A percentile compares a stretch with the other conserved stretches of the same genome.
Evolutionary conservation across 495 filamentous ascomycete species (phyloP).

Genomic region (Saxophila tyrrhenica): DNA sequence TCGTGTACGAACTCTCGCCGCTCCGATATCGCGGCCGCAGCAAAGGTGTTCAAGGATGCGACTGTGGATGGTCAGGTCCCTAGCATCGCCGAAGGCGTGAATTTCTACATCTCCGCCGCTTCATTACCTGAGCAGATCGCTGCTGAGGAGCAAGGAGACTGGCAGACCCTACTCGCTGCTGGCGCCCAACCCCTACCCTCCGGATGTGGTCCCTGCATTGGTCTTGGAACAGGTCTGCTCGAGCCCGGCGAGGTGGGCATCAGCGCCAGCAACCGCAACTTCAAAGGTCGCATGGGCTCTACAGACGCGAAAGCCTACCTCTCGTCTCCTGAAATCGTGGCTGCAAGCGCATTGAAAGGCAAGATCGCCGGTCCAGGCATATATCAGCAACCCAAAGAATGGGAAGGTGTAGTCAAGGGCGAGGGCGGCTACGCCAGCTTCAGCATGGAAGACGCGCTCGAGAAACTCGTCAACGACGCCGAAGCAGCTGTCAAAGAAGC

Average conservation of each 20-base stretch:
- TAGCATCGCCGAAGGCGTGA: conserved; percentile 67
- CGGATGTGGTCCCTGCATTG: conserved; percentile 86
- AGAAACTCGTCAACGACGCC: conserved; percentile 53
- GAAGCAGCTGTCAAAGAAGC: conserved; percentile 45
- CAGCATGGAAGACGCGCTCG: conserved; percentile 54
- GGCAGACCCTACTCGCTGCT: conserved; percentile 72
- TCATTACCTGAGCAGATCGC: conserved; percentile 66
- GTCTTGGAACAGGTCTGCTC: conserved; percentile 72
- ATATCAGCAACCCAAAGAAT: conserved; percentile 60
- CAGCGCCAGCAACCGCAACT: conserved; percentile 79
- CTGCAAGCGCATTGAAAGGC: conserved; percentile 71
- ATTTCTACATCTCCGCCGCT: conserved; percentile 88
- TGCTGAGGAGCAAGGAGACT: conserved; percentile 75
- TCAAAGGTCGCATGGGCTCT: conserved; percentile 85
- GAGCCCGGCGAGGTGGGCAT: conserved; percentile 86
- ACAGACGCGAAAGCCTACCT: conserved; percentile 79
- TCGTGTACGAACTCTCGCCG: conserved; percentile 83
- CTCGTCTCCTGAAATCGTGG: conserved; percentile 81
- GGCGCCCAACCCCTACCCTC: conserved; percentile 65
- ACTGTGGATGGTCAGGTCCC: conserved; percentile 43
- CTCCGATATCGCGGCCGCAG: conserved; percentile 74
- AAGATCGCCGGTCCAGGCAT: conserved; percentile 69
- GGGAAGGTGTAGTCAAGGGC: conserved; percentile 54
- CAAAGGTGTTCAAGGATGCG: conserved; percentile 75
- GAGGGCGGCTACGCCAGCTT: conserved; percentile 40